A percentile compares a stretch with the other conserved stretches of the same genome.
Conservation (phyloP, 2,329 filamentous ascomycete genomes). For the Colletotrichum ledebouriae region DNA sequence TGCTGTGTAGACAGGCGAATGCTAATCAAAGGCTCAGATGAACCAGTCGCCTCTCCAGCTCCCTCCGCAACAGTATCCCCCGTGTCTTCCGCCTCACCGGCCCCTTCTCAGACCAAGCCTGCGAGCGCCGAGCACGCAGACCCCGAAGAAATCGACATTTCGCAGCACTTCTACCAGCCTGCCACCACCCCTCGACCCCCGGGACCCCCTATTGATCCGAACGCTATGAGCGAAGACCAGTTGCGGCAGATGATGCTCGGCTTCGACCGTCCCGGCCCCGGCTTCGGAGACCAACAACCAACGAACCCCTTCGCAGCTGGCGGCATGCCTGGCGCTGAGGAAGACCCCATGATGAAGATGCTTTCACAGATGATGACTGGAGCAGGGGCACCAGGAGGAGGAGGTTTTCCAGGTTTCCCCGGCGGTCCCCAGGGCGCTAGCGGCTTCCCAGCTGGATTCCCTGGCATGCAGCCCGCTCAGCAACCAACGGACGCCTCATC, state of each 20-base stretch:
- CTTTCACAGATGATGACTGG: conserved; percentile 78
- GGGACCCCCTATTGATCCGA: conserved; percentile 48
- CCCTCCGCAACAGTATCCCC: conserved; percentile 34
- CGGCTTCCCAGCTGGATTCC: conserved; percentile 50
- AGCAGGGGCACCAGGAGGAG: conserved; percentile 48
- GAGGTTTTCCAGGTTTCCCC: conserved; percentile 32
- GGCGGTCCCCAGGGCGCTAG: conserved; percentile 46
- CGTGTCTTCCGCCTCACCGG: conserved; percentile 46
- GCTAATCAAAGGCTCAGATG: conserved; percentile 18
- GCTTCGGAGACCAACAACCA: conserved; percentile 44
- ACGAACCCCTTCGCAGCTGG: conserved; percentile 45
- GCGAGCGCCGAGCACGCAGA: conserved; percentile 63
- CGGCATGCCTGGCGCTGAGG: conserved; percentile 61
- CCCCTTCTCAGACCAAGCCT: conserved; percentile 47
- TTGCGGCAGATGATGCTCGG: conserved; percentile 76
- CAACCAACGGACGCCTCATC: conserved; percentile 50
- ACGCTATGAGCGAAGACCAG: conserved; percentile 67
- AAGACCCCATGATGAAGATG: conserved; percentile 67
- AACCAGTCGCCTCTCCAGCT: conserved; percentile 21
- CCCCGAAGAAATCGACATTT: conserved; percentile 84
- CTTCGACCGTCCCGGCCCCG: conserved; percentile 57
- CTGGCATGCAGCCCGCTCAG: conserved; percentile 53
- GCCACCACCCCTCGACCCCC: conserved; percentile 45
- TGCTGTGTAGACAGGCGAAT: neutral
- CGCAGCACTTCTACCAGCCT: conserved; percentile 77